Evolutionary conservation across 2,329 filamentous ascomycete genomes (phyloP).

Genomic region (Capronia coronata): DNA sequence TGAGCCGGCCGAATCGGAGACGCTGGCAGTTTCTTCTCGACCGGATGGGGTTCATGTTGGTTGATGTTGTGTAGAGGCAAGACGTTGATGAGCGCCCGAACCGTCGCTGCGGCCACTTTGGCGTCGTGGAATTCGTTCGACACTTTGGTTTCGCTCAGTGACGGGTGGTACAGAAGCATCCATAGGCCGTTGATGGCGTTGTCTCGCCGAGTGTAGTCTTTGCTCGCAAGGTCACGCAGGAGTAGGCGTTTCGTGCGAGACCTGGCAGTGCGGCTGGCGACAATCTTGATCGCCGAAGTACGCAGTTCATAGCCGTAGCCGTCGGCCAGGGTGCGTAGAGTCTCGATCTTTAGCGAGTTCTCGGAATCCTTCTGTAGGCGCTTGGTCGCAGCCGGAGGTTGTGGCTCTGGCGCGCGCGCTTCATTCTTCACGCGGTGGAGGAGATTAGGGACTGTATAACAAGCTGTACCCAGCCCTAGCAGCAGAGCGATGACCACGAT

Average conservation of each 20-base stretch:
- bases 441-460: conserved; percentile 10
- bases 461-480: conserved; percentile 14
- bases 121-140: conserved; percentile 15
- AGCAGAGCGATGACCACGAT: conserved; percentile 9
- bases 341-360: conserved; percentile 41
- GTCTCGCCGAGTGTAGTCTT: conserved; percentile 34
- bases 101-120: conserved; percentile 31
- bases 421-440: conserved; percentile 18
- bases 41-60: conserved; percentile 32
- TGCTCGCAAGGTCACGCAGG: conserved; percentile 38
- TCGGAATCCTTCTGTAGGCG: conserved; percentile 23
- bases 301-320: conserved; percentile 68
- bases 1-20: conserved; percentile 22
- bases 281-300: conserved; percentile 51
- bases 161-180: conserved; percentile 35
- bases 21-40: conserved; percentile 8
- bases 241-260: conserved; percentile 37
- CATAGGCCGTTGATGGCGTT: conserved; percentile 40
- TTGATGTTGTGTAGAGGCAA: conserved; percentile 31
- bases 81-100: conserved; percentile 24
- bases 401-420: conserved; percentile 14
- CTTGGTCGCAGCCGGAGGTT: conserved; percentile 13
- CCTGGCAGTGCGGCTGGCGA: conserved; percentile 41
- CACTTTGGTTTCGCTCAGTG: conserved; percentile 11
- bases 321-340: conserved; percentile 59